Evolutionary conservation across 2,329 filamentous ascomycete species (phyloP), one percentile per base, ranked within the genome.

Genomic region (Fonsecaea multimorphosa): DNA sequence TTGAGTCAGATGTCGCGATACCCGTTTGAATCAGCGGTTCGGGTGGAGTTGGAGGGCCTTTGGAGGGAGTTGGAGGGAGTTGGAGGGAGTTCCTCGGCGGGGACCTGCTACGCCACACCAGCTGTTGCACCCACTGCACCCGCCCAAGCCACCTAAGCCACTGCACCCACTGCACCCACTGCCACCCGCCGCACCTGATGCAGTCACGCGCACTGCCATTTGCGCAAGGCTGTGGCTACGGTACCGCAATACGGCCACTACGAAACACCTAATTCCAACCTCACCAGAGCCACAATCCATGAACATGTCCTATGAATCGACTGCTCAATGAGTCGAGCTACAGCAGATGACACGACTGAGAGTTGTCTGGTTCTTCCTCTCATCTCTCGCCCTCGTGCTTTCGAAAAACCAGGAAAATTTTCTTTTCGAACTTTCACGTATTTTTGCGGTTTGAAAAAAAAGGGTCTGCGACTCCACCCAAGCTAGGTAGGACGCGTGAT

Each of bases 251-350:
- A 49, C 19, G 1, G 19, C 3, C 9, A 11, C 12, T 49, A 24
- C 44, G 22, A 49, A 49, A 22, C 44, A 49, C 44, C 22, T 49
- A 49, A 49, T 49, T 49, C 44, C 44, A 49, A 49, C 44, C 22
- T 49, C 44, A 49, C 44, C 44, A 49, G 44, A 27, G 3, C 9
- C 19, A n/a, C n/a, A n/a, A 49, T 24, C 29, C 8, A 8, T 12
- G 3, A 1, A 49, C 2, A 9, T 12, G 9, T 12, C 7, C 8
- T 8, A 12, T 49, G 19, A 27, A 49, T 24, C 19, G 11, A 49
- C 44, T 49, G 22, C 19, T 24, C 11, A 44, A 19, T 22, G 8
- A 31, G 29, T 8, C 29, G 3, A 31, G 3, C 19, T 9, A 49
- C 22, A 24, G 22, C 22, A 24, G 44, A 49, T 4, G 11, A 14